A percentile compares a stretch with the other conserved stretches of the same genome.
Evolutionary conservation across 805 yeast species (phyloP).

Genomic region (Priceomyces melissophilus): DNA sequence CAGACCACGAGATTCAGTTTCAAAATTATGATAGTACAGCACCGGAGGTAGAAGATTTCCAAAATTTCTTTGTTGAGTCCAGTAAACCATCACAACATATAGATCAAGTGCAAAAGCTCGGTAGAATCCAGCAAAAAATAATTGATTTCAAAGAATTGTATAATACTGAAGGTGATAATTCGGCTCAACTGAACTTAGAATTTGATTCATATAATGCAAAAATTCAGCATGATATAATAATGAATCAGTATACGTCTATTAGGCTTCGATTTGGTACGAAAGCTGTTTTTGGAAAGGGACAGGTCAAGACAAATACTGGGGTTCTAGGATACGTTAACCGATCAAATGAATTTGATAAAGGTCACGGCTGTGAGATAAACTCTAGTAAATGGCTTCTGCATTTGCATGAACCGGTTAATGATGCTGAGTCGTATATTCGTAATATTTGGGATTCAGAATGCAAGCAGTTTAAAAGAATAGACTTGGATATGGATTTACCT

Average conservation of each 20-base stretch:
- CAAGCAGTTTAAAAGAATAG: background rate
- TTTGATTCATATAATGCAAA: conserved; percentile 18
- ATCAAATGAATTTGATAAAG: background rate
- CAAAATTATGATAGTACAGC: too few relatives aligned
- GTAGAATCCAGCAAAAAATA: conserved; percentile 33
- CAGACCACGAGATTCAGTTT: too few relatives aligned
- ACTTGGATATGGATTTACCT: background rate
- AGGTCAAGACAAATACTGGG: conserved; percentile 18
- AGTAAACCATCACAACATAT: conserved; percentile 1
- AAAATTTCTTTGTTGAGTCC: conserved; percentile 26
- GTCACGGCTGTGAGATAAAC: background rate
- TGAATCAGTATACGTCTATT: conserved; percentile 35
- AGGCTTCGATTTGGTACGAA: conserved; percentile 28
- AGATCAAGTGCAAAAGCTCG: conserved; percentile 7
- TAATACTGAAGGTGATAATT: conserved; percentile 2
- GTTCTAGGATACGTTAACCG: conserved; percentile 27
- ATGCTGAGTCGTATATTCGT: too few relatives aligned
- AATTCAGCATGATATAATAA: conserved; percentile 36
- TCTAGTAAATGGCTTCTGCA: too few relatives aligned
- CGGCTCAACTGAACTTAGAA: conserved; percentile 1
- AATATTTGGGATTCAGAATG: too few relatives aligned
- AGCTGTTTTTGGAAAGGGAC: conserved; percentile 1
- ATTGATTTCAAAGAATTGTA: conserved; percentile 28
- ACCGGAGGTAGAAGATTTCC: conserved; percentile 28
- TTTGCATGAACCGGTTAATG: too few relatives aligned